Evolutionary conservation across 2,329 filamentous ascomycete genomes (phyloP), one percentile per base, ranked within the genome.

Genomic region (Fusarium incarnatum): DNA sequence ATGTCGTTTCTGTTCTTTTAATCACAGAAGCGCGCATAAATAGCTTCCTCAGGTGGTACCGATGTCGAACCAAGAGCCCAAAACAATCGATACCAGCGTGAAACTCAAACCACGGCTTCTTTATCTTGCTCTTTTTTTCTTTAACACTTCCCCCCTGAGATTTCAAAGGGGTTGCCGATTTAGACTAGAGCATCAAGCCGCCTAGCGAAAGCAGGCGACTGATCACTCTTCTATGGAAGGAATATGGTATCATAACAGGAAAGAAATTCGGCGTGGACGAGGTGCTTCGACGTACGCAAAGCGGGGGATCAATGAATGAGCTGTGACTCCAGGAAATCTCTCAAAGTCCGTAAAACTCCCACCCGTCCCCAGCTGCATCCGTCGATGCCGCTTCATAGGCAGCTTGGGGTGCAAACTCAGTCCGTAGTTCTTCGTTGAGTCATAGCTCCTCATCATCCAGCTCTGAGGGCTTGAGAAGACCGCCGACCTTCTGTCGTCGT

Each of bases 391-490:
- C 64, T 60, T 68, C 72, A 60, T 76, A 74, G 61, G 76, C 75
- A 62, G 46, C 64, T 57, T 70, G 77, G 63, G 85, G 84, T 63
- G 83, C 82, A 77, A 85, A 87, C 80, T 92, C 90, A 56, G 82
- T 85, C 73, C 90, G 84, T 48, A 93, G 81, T 79, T 93, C 91
- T 79, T 89, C 80, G 46, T 88, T 83, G 69, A 94, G 93, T 97
- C 94, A 98, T 81, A 94, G 86, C 82, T 94, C 92, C 77, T 95
- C 93, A 75, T 95, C 93, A 72, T 94, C 95, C 78, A 99, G 88
- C 80, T 99, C 96, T n/a, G 94, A 96, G 52, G 96, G 97, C 86
- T 99, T 98, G 77, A 99, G 86, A 67, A 99, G 86, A 77, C 97
- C 96, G 73, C 96, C 94, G 59, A 99, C 94, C 86, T 97, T 98